Evolutionary conservation across 331 rosid genomes (phyloP), one percentile per base, ranked within the genome.

Genomic region (Ulmus americana): DNA sequence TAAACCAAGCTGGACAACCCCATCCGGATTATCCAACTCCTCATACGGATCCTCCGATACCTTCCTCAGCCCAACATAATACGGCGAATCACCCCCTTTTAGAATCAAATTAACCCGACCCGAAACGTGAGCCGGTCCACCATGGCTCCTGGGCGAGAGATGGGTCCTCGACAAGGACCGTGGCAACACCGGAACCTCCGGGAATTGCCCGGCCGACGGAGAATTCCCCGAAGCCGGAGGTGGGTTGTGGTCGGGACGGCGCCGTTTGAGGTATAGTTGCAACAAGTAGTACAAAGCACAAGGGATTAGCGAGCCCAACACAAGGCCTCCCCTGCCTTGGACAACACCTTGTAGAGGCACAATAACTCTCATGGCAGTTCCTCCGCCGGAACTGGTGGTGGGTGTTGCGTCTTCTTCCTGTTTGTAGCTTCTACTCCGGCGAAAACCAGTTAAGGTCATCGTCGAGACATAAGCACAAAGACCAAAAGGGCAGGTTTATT

Each of bases 341-440:
- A 87, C 98, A 12, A 94, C 87, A 15, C 91, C 95, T 55, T 90
- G 95, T 16, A 94, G 78, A 59, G 98, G 98, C 35, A 94, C 98
- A 28, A 94, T 85, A 43, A 94, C 81, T 85, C 95, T 87, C 98
- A 92, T 90, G 74, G 67, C 87, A 53, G 81, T 72, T 6, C 81
- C 79, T 50, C 80, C 83, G 35, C 81, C 81, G 13, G 70, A 45
- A n/a, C 65, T 72, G 14, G 69, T 51, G 56, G 71, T 59, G 69
- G 70, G 51, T 45, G 61, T 71, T 40, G 65, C 22, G 51, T 69
- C 70, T 44, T 67, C 41, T 14, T 63, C 64, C 0, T 61, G 47
- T 53, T 69, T 55, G 8, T 62, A 39, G n/a, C n/a, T 62, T 10
- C 49, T 51, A 64, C 63, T 61, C 46, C 44, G 60, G 14, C 35